These are phyloP conservation scores for Marchantia paleacea DNA, from an alignment of 225 moss, liverwort and hornwort genomes.

Conservation along the genomic window DNA sequence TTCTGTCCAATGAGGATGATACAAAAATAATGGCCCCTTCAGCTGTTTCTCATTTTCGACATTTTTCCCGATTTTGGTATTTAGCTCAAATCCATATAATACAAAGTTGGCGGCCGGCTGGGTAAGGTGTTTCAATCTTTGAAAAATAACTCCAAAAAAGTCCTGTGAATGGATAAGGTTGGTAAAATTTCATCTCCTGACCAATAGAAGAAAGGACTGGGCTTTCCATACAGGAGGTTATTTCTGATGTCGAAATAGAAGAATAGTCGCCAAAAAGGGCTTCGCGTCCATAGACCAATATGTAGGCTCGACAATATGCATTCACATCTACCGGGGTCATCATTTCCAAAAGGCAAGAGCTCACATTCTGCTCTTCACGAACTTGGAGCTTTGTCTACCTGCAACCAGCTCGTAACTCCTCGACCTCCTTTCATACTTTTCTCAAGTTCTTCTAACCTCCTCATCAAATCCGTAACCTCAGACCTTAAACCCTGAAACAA, in stretches of 20 bases:
- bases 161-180: neutral
- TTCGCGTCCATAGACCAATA: neutral
- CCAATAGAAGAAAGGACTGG: neutral
- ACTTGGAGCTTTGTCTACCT: conserved; percentile 11
- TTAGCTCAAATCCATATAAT: conserved; percentile 1
- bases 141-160: neutral
- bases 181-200: neutral
- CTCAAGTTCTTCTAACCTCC: conserved; percentile 59
- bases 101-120: neutral
- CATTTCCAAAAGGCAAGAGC: neutral
- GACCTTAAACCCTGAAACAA: conserved; percentile 51
- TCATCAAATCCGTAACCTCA: conserved; percentile 52
- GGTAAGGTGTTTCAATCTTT: neutral
- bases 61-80: neutral
- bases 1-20: too few species aligned
- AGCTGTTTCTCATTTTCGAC: neutral
- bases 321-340: neutral
- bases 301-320: neutral
- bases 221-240: neutral
- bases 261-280: neutral
- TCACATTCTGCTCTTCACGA: neutral
- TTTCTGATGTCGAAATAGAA: neutral
- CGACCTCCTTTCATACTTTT: conserved; percentile 43
- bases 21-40: too few species aligned
- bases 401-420: conserved; percentile 49